phyloP scores from a whole-genome alignment of 2,329 filamentous ascomycete species.

The Scedosporium dehoogii region DNA sequence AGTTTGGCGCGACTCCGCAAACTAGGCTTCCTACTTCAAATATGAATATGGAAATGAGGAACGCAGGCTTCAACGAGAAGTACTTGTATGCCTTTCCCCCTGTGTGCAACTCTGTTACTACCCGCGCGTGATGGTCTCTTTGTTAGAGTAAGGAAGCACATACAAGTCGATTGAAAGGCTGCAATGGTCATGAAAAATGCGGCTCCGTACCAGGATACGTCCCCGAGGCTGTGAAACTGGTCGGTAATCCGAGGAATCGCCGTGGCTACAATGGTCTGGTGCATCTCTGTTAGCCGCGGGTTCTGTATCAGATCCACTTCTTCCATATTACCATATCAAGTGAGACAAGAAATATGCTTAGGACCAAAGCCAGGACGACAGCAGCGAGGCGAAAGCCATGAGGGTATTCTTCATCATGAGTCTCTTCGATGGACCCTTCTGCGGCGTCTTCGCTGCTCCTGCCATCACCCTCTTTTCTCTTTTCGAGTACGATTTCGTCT shows the following conservation, averaged over 20 bases:
- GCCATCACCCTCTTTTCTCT: too few species aligned
- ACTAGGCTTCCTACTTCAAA: slow-evolving; percentile 46
- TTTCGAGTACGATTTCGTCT: too few species aligned
- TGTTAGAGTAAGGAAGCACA: slow-evolving; percentile 12
- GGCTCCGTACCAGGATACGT: slow-evolving; percentile 43
- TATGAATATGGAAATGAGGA: slow-evolving; percentile 35
- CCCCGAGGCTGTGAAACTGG: slow-evolving; percentile 30
- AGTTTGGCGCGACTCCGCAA: slow-evolving; percentile 33
- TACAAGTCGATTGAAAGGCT: slow-evolving; percentile 33
- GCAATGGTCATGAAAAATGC: slow-evolving; percentile 42
- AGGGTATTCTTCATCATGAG: not conserved
- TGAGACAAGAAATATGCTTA: slow-evolving; percentile 39
- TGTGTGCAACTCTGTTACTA: slow-evolving; percentile 25
- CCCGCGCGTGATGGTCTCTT: slow-evolving; percentile 30
- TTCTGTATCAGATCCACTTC: too few species aligned
- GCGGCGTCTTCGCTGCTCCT: too few species aligned
- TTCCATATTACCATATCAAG: slow-evolving; percentile 29
- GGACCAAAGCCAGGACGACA: slow-evolving; percentile 35
- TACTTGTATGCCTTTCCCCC: slow-evolving; percentile 35
- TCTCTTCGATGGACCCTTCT: too few species aligned
- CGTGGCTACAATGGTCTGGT: slow-evolving; percentile 30
- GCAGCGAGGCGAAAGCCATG: slow-evolving; percentile 18
- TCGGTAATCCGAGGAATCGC: slow-evolving; percentile 33
- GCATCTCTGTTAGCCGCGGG: too few species aligned
- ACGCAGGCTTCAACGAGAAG: slow-evolving; percentile 37